A percentile compares a stretch with the other conserved stretches of the same genome.
Conservation (phyloP, 257 asterid genomes). For the Petunia axillaris region DNA sequence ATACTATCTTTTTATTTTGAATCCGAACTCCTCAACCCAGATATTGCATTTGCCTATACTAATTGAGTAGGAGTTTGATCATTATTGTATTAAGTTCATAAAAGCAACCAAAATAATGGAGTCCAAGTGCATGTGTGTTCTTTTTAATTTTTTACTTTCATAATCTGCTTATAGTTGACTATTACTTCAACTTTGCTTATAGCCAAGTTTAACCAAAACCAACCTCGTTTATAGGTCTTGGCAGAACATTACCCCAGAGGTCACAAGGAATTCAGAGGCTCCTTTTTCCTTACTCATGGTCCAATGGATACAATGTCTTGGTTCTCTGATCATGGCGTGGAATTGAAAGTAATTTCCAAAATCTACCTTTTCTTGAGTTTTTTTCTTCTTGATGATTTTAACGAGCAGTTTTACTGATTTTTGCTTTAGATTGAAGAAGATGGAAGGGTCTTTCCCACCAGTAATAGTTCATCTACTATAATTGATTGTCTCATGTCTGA, state of each 20-base stretch:
- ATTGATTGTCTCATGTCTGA: slow-evolving; percentile 86
- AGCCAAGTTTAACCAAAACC: slow-evolving; percentile 7
- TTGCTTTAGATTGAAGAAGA: slow-evolving; percentile 74
- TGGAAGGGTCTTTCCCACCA: slow-evolving; percentile 93
- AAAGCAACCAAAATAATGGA: background rate
- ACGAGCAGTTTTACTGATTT: slow-evolving; percentile 31
- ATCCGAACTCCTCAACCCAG: background rate
- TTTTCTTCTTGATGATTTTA: slow-evolving; percentile 5
- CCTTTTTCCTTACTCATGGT: slow-evolving; percentile 80
- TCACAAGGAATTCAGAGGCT: slow-evolving; percentile 84
- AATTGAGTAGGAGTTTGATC: background rate
- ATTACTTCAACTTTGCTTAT: background rate
- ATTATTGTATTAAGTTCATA: background rate
- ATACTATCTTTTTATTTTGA: background rate
- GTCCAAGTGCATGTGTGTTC: background rate
- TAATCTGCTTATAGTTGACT: background rate
- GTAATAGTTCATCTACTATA: slow-evolving; percentile 78
- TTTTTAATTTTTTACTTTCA: background rate
- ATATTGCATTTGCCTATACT: background rate
- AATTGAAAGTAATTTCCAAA: slow-evolving; percentile 58
- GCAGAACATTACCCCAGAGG: slow-evolving; percentile 96
- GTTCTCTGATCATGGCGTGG: slow-evolving; percentile 84
- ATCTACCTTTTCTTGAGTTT: slow-evolving; percentile 23
- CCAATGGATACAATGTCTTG: slow-evolving; percentile 92
- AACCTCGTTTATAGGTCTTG: slow-evolving; percentile 49